phyloP scores from a whole-genome alignment of 1,284 basidiomycete species.

The Macrocystidia cucumis region DNA sequence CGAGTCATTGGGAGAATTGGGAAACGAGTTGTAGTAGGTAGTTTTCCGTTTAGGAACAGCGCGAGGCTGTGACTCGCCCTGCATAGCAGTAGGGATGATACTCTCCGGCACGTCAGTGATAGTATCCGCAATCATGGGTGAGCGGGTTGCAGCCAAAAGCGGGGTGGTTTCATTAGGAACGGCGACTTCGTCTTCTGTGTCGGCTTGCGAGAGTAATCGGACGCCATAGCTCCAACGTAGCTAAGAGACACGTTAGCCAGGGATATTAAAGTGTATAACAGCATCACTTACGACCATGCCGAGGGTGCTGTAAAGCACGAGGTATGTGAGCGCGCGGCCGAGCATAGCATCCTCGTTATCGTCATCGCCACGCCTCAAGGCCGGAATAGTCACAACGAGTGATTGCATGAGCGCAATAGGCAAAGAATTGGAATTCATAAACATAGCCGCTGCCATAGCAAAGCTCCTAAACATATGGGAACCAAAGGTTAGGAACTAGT shows the following conservation, averaged over 20 bases:
- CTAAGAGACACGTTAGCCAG: conserved; percentile 26
- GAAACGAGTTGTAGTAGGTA: conserved; percentile 56
- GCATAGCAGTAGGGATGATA: conserved; percentile 7
- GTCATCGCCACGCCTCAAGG: conserved; percentile 76
- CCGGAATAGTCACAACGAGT: conserved; percentile 79
- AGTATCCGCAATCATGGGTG: conserved; percentile 12
- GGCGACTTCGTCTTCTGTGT: conserved; percentile 19
- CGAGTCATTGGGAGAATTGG: conserved; percentile 49
- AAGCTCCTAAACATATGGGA: conserved; percentile 49
- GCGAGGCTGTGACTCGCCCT: neutral
- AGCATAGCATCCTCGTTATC: conserved; percentile 87
- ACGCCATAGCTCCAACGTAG: conserved; percentile 90
- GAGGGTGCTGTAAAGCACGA: conserved; percentile 88
- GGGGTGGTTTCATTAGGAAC: conserved; percentile 18
- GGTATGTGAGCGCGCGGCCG: conserved; percentile 86
- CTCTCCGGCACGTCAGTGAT: conserved; percentile 8
- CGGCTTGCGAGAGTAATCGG: conserved; percentile 63
- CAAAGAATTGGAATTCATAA: conserved; percentile 91
- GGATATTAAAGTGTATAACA: conserved; percentile 2
- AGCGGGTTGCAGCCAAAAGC: conserved; percentile 16
- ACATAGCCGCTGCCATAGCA: conserved; percentile 80
- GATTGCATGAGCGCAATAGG: conserved; percentile 91
- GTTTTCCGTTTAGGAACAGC: conserved; percentile 19
- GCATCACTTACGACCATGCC: conserved; percentile 75
- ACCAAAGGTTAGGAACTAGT: conserved; percentile 1